These are phyloP conservation scores for Noccaea caerulescens DNA, from an alignment of 345 rosid genomes.

Conservation along the genomic window DNA sequence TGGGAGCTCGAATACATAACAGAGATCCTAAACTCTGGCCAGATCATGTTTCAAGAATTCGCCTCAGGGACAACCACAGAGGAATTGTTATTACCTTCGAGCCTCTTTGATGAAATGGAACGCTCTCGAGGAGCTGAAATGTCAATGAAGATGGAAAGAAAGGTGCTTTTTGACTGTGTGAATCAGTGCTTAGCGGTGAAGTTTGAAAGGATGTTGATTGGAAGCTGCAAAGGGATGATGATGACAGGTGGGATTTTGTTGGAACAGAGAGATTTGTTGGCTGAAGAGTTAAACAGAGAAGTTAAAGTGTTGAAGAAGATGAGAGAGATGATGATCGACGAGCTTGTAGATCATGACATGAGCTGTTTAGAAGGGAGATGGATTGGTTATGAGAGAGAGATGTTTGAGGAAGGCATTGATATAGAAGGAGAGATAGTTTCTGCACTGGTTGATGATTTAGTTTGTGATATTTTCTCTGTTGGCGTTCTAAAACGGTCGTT, in stretches of 20 bases:
- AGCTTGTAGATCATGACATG: slow-evolving; percentile 93
- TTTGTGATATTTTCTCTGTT: slow-evolving; percentile 51
- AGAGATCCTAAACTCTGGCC: slow-evolving; percentile 60
- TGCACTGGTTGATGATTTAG: slow-evolving; percentile 66
- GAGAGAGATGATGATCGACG: slow-evolving; percentile 88
- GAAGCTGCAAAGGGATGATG: slow-evolving; percentile 63
- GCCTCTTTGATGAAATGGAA: slow-evolving; percentile 74
- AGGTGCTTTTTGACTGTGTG: slow-evolving; percentile 69
- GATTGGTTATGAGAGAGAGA: slow-evolving; percentile 76
- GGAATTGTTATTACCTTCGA: slow-evolving; percentile 55
- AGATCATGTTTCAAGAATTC: slow-evolving; percentile 71
- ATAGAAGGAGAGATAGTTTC: slow-evolving; percentile 60
- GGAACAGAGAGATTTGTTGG: slow-evolving; percentile 61
- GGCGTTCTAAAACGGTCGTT: slow-evolving; percentile 23
- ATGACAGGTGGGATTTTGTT: slow-evolving; percentile 42
- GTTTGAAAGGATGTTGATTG: slow-evolving; percentile 55
- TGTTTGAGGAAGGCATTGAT: slow-evolving; percentile 60
- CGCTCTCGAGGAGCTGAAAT: slow-evolving; percentile 39
- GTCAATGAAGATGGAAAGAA: slow-evolving; percentile 55
- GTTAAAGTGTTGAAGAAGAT: slow-evolving; percentile 63
- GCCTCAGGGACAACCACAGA: slow-evolving; percentile 49
- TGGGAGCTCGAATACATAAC: slow-evolving; percentile 76
- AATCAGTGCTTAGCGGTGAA: slow-evolving; percentile 70
- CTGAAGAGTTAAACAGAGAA: slow-evolving; percentile 75
- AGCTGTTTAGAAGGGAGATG: slow-evolving; percentile 78